Evolutionary conservation across 2,329 filamentous ascomycete genomes (phyloP).

Genomic region (Xylariaceae sp.): DNA sequence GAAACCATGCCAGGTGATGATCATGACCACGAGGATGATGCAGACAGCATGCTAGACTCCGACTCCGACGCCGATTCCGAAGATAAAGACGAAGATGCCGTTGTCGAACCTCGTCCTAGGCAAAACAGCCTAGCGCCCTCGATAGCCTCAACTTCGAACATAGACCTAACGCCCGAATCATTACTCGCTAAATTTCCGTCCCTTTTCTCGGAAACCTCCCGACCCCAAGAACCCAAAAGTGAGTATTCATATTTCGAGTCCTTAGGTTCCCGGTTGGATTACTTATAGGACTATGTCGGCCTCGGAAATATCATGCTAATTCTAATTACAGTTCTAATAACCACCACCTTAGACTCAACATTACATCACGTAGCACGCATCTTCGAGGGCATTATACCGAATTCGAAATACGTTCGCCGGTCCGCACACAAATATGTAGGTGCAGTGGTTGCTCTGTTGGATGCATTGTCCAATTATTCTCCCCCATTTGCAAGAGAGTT

Average conservation of each 20-base stretch:
- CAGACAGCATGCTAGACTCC: slow-evolving; percentile 77
- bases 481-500: background rate
- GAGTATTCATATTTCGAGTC: background rate
- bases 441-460: background rate
- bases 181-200: slow-evolving; percentile 59
- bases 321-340: slow-evolving; percentile 62
- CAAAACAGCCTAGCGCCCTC: slow-evolving; percentile 53
- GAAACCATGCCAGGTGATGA: slow-evolving; percentile 37
- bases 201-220: slow-evolving; percentile 54
- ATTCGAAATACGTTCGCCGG: slow-evolving; percentile 79
- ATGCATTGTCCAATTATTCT: background rate
- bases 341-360: slow-evolving; percentile 82
- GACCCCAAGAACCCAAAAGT: slow-evolving; percentile 64
- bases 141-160: slow-evolving; percentile 55
- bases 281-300: background rate
- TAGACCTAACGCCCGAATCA: slow-evolving; percentile 59
- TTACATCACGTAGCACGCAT: slow-evolving; percentile 79
- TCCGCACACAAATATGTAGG: slow-evolving; percentile 69
- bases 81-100: slow-evolving; percentile 32
- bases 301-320: slow-evolving; percentile 2
- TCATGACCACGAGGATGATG: slow-evolving; percentile 43
- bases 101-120: slow-evolving; percentile 43
- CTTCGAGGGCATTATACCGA: slow-evolving; percentile 79
- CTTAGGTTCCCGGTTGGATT: background rate
- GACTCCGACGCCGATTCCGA: slow-evolving; percentile 48